Percentiles rank a stretch among this genome's conserved stretches.
phyloP scores from a whole-genome alignment of 805 yeast genomes.

The Wickerhamomyces ciferrii region DNA sequence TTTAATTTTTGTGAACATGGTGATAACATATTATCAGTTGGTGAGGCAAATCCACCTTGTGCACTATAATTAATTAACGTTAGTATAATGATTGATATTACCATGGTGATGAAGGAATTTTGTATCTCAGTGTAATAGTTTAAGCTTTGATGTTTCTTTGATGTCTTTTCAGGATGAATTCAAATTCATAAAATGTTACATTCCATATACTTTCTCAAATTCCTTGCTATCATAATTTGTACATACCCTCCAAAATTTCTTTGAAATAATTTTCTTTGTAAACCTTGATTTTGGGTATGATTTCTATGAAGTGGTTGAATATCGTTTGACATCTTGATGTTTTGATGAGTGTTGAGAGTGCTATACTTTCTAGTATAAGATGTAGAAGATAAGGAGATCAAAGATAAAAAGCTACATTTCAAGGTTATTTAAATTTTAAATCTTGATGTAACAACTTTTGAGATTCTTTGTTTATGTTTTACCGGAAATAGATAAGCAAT shows the following conservation, averaged over 20 bases:
- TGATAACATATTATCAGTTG: slow-evolving; percentile 53
- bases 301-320: slow-evolving; percentile 24
- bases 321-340: slow-evolving; percentile 4
- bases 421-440: not conserved
- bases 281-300: slow-evolving; percentile 5
- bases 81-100: not conserved
- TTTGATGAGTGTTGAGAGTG: too few species aligned
- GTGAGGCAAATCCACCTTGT: slow-evolving; percentile 35
- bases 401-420: not conserved
- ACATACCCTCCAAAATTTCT: slow-evolving; percentile 10
- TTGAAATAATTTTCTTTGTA: slow-evolving; percentile 19
- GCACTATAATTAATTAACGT: not conserved
- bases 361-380: too few species aligned
- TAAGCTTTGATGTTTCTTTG: too few species aligned
- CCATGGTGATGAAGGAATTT: too few species aligned
- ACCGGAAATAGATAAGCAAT: slow-evolving; percentile 9
- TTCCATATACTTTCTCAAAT: not conserved
- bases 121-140: too few species aligned
- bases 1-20: slow-evolving; percentile 54
- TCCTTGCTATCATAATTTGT: not conserved
- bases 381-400: too few species aligned
- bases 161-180: too few species aligned
- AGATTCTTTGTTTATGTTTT: slow-evolving; percentile 10
- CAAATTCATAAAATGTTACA: not conserved
- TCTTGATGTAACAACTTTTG: not conserved